Base-by-base conservation (phyloP, 495 filamentous ascomycete genomes). In the Neurospora sp. region DNA sequence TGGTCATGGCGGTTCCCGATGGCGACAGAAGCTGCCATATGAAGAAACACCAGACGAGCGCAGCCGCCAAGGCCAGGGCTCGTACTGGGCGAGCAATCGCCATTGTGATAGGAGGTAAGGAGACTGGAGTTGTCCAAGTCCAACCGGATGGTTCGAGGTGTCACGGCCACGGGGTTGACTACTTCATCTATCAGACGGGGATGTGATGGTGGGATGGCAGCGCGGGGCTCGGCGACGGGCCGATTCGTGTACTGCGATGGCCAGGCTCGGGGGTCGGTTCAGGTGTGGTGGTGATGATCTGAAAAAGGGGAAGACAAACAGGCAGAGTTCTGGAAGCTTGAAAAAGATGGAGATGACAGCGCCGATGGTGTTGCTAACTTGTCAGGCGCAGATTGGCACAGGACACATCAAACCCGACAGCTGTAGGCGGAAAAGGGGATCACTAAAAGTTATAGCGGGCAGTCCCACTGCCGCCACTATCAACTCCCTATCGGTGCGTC, bases 61-160 rank as follows among this genome's bases (percentile, higher is more conserved):
- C 83, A 74, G 90, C 90, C 70, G 89, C 84, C 75, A 91, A 87
- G 75, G 85, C 91, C 78, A 97, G 85, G 76, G 92, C 89, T 80
- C 94, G 90, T 79, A 96, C 90, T 38, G 92, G 91, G 85, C 89
- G 90, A 78, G 93, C 90, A 80, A 96, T 85, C 77, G 91, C 92
- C 93, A 97, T 97, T 65, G 14, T 65, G 53, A 65, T 65, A 65
- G 53, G 53, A 35, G 65, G 75, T 82, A 9, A 35, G 75, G 79
- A 69, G 27, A 77, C 39, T 35, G 81, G 27, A 76, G 80, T 37
- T 38, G 42, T 35, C 41, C 35, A 39, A 37, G 70, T 45, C 31
- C 70, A 68, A 71, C 53, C 42, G 70, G 35, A 31, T 35, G 70
- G 42, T 71, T 71, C 31, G 27, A 35, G 27, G 47, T 70, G 72